Evolutionary conservation across 805 yeast species (phyloP).

Genomic region (Huiozyma naganishii): DNA sequence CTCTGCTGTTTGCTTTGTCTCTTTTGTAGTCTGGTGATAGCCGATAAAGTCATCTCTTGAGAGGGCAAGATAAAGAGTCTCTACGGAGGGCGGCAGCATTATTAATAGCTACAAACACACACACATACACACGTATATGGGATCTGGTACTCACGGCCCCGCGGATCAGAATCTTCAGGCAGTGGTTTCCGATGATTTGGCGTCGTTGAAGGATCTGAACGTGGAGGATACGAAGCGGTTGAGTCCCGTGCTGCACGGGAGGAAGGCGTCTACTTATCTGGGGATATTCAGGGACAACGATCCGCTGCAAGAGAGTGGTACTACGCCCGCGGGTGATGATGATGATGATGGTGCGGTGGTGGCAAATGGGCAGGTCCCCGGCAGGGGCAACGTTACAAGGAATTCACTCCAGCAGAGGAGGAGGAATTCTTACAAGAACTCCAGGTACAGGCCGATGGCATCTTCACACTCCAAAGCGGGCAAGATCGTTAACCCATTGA

Average conservation of each 20-base stretch:
- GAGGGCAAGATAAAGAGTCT: too few relatives aligned
- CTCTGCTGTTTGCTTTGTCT: too few relatives aligned
- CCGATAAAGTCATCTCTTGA: too few relatives aligned
- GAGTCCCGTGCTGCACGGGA: constrained; percentile 22
- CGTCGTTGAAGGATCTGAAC: constrained; percentile 19
- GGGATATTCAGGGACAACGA: constrained; percentile 27
- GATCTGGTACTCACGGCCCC: too few relatives aligned
- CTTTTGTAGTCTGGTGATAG: too few relatives aligned
- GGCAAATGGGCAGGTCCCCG: background rate
- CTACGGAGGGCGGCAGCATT: too few relatives aligned
- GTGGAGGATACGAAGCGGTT: constrained; percentile 14
- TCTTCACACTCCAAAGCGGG: background rate
- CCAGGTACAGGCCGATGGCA: background rate
- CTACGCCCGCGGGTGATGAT: background rate
- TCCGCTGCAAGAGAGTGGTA: background rate
- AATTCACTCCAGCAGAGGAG: background rate
- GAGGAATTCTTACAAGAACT: background rate
- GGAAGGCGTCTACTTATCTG: constrained; percentile 27
- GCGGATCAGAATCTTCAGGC: too few relatives aligned
- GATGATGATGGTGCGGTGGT: background rate
- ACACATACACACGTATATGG: too few relatives aligned
- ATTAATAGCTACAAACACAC: too few relatives aligned
- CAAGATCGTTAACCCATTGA: background rate
- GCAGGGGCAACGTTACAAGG: too few relatives aligned
- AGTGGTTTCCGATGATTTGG: background rate